A percentile compares a stretch with the other conserved stretches of the same genome.
Evolutionary conservation across 2,329 filamentous ascomycete species (phyloP).

Genomic region (Penicillium hordei): DNA sequence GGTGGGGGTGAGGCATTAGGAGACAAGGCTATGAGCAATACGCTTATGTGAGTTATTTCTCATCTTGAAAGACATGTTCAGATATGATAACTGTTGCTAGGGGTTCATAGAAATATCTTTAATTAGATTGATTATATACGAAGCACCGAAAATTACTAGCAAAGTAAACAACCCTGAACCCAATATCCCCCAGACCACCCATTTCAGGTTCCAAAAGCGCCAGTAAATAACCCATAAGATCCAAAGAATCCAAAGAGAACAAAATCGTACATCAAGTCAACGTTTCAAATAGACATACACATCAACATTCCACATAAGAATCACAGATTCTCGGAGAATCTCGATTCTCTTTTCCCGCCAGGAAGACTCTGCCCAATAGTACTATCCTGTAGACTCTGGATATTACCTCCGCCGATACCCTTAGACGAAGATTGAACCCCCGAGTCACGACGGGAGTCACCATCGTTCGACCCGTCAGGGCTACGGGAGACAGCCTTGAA

Average conservation of each 20-base stretch:
- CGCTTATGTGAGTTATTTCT: background rate
- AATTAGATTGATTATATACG: slow-evolving; percentile 5
- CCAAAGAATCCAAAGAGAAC: background rate
- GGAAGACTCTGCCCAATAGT: slow-evolving; percentile 33
- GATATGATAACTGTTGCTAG: background rate
- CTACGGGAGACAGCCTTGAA: slow-evolving; percentile 28
- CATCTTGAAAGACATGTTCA: background rate
- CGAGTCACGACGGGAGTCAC: slow-evolving; percentile 8
- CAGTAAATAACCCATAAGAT: background rate
- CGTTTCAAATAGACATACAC: slow-evolving; percentile 6
- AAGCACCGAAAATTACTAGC: background rate
- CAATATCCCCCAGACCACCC: background rate
- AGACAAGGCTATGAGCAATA: background rate
- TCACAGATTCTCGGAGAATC: slow-evolving; percentile 41
- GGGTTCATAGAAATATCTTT: background rate
- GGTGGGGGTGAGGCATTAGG: background rate
- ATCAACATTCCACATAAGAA: slow-evolving; percentile 12
- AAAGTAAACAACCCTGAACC: background rate
- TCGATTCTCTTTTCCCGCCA: slow-evolving; percentile 33
- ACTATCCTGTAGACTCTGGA: slow-evolving; percentile 30
- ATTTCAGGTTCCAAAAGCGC: background rate
- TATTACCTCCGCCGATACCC: slow-evolving; percentile 16
- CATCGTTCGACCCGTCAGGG: slow-evolving; percentile 23
- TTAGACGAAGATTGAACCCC: slow-evolving; percentile 10
- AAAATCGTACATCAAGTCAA: background rate